Conservation (phyloP, 176 grass and related monocot species). For the Canna indica region DNA sequence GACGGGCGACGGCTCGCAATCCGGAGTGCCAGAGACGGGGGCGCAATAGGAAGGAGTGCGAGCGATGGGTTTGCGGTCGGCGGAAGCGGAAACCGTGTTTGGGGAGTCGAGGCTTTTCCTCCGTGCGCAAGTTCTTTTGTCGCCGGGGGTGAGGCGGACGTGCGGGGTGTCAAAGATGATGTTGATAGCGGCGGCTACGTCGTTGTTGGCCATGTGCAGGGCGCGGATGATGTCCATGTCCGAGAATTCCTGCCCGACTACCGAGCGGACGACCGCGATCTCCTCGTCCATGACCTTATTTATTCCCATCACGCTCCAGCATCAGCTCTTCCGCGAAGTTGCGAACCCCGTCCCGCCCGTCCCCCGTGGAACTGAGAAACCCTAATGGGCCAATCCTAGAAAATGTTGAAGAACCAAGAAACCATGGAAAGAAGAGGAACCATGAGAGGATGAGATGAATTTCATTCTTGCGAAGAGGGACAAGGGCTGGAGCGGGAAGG, state of each 20-base stretch:
- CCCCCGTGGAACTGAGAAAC: background rate
- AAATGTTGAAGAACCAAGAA: background rate
- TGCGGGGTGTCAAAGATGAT: conserved; percentile 67
- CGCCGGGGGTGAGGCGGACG: conserved; percentile 17
- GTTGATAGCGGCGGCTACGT: conserved; percentile 83
- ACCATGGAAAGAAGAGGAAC: background rate
- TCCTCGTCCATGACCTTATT: conserved; percentile 44
- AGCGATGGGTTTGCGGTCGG: background rate
- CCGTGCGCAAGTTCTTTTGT: conserved; percentile 11
- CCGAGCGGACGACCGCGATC: conserved; percentile 57
- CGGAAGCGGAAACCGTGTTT: background rate
- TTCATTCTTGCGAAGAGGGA: background rate
- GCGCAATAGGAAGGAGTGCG: background rate
- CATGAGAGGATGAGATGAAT: too few relatives aligned
- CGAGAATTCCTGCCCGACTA: conserved; percentile 54
- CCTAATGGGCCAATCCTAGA: background rate
- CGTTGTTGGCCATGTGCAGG: conserved; percentile 70
- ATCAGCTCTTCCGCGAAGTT: background rate
- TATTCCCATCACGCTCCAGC: conserved; percentile 34
- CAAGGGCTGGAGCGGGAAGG: background rate
- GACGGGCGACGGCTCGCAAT: background rate
- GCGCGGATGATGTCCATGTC: conserved; percentile 95
- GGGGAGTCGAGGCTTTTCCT: background rate
- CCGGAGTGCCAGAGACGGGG: background rate
- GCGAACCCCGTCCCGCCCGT: background rate